These are phyloP conservation scores for Babesia divergens DNA, from an alignment of 169 alveolate genomes.

Conservation along the genomic window DNA sequence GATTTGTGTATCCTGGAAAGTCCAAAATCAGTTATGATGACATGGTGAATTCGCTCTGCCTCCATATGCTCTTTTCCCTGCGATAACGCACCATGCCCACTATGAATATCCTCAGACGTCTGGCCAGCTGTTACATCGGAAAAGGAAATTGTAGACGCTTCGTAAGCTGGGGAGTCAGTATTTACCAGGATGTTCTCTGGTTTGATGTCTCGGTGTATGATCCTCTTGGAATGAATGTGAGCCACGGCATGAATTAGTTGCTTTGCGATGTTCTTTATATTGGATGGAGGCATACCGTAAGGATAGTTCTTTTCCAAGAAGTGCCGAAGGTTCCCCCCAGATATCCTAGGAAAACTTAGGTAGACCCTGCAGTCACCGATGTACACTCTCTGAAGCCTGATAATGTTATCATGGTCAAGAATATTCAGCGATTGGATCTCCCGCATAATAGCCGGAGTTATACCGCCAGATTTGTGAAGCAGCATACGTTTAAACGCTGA, in stretches of 20 bases:
- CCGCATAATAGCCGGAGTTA: constrained; percentile 63
- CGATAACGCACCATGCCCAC: constrained; percentile 75
- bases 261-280: constrained; percentile 63
- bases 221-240: constrained; percentile 76
- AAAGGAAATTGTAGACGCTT: constrained; percentile 64
- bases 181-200: constrained; percentile 70
- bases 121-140: background rate
- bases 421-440: constrained; percentile 68
- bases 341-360: constrained; percentile 65
- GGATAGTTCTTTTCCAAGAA: constrained; percentile 65
- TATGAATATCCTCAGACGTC: no score
- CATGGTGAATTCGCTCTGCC: constrained; percentile 21
- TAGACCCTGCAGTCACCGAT: constrained; percentile 70
- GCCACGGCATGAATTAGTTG: constrained; percentile 77
- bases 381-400: constrained; percentile 68
- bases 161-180: constrained; percentile 70
- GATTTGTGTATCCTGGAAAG: constrained; percentile 47
- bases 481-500: constrained; percentile 56
- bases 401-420: constrained; percentile 63
- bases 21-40: constrained; percentile 71
- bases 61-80: no score
- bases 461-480: constrained; percentile 81
- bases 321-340: constrained; percentile 69
- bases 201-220: constrained; percentile 77
- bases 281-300: constrained; percentile 56